Conservation (phyloP, 345 rosid genomes). For the Linum lewisii region DNA sequence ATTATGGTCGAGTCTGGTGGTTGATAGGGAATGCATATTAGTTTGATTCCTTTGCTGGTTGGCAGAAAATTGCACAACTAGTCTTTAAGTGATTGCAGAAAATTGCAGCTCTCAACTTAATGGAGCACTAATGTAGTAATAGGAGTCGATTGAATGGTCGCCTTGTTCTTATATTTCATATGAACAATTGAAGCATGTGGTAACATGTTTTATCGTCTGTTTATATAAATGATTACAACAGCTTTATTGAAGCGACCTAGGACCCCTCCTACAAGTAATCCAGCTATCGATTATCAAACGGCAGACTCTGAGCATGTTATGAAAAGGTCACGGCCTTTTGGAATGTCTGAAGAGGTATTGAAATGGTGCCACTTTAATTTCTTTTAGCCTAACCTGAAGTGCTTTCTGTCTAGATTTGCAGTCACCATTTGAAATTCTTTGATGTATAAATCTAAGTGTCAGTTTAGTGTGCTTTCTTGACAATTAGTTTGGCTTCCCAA, state of each 20-base stretch:
- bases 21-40: conserved; percentile 8
- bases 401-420: neutral
- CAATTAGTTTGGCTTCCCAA: neutral
- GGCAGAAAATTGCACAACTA: neutral
- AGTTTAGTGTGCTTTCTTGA: neutral
- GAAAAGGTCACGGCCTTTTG: conserved; percentile 69
- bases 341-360: conserved; percentile 63
- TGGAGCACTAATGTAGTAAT: neutral
- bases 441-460: no score
- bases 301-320: conserved; percentile 67
- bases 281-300: conserved; percentile 60
- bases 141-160: neutral
- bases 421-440: neutral
- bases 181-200: neutral
- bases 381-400: neutral
- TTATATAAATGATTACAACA: conserved; percentile 20
- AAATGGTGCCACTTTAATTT: neutral
- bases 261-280: conserved; percentile 47
- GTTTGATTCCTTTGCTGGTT: neutral
- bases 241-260: conserved; percentile 64
- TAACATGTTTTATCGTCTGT: conserved; percentile 3
- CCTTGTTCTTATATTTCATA: neutral
- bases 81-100: neutral
- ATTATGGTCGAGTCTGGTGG: no score
- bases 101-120: neutral